Conservation (phyloP, 164 flowering plant species). For the Houttuynia cordata region DNA sequence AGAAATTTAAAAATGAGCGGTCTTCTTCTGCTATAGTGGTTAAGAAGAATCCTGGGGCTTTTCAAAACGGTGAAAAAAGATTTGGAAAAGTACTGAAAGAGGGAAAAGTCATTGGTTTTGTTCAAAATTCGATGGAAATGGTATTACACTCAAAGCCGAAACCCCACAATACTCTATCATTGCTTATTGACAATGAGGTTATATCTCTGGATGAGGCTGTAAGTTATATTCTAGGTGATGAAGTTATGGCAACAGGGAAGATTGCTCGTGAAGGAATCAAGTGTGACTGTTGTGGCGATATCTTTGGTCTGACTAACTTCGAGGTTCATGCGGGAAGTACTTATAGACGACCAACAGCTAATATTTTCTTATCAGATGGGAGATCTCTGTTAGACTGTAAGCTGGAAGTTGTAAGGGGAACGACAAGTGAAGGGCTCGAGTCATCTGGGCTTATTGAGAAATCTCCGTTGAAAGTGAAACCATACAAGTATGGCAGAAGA, state of each 20-base stretch:
- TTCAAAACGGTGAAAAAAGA: neutral
- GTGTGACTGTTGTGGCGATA: neutral
- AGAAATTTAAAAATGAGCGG: neutral
- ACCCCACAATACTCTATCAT: neutral
- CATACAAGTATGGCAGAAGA: slow-evolving; percentile 35
- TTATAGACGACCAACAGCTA: neutral
- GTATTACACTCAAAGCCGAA: neutral
- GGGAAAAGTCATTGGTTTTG: slow-evolving; percentile 1
- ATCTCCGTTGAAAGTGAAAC: slow-evolving; percentile 8
- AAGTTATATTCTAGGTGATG: neutral
- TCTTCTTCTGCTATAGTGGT: slow-evolving; percentile 1
- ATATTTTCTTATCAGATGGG: neutral
- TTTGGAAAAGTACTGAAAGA: slow-evolving; percentile 1
- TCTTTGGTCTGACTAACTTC: neutral
- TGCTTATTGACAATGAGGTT: neutral
- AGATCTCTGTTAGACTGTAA: slow-evolving; percentile 2
- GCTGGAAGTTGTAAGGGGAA: slow-evolving; percentile 1
- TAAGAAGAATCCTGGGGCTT: neutral
- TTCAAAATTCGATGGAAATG: neutral
- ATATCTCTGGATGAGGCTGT: neutral
- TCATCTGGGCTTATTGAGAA: neutral
- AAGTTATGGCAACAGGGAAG: neutral
- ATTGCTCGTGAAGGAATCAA: neutral
- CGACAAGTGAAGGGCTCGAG: neutral
- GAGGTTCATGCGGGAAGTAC: neutral